Evolutionary conservation across 1,284 basidiomycete genomes (phyloP), one percentile per base, ranked within the genome.

Genomic region (Fomitopsis schrenkii): DNA sequence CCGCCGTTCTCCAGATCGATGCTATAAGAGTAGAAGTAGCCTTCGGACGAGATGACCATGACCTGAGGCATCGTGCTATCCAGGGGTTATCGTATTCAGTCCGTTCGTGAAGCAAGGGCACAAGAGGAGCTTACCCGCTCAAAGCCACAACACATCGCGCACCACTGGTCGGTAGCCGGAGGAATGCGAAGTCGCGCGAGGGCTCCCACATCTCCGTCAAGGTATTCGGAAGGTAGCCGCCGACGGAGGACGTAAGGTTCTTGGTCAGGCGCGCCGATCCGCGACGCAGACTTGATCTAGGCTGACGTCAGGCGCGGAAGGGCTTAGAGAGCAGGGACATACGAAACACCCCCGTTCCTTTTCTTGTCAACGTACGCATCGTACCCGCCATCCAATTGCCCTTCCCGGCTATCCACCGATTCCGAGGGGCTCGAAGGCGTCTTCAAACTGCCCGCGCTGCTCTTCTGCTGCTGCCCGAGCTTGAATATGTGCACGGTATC

Each of bases 401-500:
- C 81, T 59, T 87, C 85, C 62, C 81, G 74, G 67, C 86, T 85
- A 63, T 91, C 88, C 40, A 90, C 76, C 2, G 85, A 87, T 42
- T 83, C 86, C 14, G 83, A 80, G 2, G 86, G 85, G 67, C 88
- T 90, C 33, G 76, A 73, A 17, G 79, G 75, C 53, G 62, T 68
- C 63, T 63, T 41, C 19, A 41, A 59, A 33, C 66, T 67, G 19
- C 68, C 60, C 36, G 52, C 57, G 41, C 62, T 33, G 6, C 66
- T 59, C 63, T 70, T 66, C 65, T 75, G 66, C 65, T 75, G 66
- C 59, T 76, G 62, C 66, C 84, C 83, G 5, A 99, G 80, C 73
- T 94, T 94, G 80, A 98, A 99, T 57, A 99, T 91, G 75, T 99
- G 97, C 40, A 99, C 95, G 8, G 97, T 99, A 67, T 95, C 95